Conservation (phyloP, 2,329 filamentous ascomycete genomes). For the Laburnicola sp. region DNA sequence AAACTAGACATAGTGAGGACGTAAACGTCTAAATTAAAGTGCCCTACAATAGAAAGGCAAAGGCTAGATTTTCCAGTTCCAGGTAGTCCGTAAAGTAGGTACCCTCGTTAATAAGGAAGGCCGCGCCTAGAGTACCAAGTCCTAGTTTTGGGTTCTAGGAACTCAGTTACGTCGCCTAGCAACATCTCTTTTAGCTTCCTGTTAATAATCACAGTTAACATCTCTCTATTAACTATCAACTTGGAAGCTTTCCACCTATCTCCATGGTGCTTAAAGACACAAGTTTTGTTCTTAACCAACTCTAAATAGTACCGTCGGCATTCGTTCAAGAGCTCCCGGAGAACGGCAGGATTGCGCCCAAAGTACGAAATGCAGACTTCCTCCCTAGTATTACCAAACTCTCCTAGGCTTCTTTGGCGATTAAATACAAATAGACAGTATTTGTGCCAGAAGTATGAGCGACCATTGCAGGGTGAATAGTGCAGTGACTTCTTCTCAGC, state of each 20-base stretch:
- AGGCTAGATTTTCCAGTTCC: too few species aligned
- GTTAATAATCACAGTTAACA: constrained; percentile 69
- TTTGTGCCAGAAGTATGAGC: constrained; percentile 17
- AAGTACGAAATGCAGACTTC: constrained; percentile 18
- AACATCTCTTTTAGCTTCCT: constrained; percentile 65
- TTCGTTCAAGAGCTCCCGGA: constrained; percentile 14
- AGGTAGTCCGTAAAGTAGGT: too few species aligned
- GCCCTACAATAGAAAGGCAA: too few species aligned
- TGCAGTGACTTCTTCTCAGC: constrained; percentile 16
- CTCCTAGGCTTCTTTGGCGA: constrained; percentile 9
- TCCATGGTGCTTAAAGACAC: constrained; percentile 19
- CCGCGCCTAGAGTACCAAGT: constrained; percentile 15
- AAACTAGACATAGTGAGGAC: too few species aligned
- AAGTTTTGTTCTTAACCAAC: constrained; percentile 12
- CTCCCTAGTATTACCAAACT: constrained; percentile 13
- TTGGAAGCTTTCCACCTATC: constrained; percentile 14
- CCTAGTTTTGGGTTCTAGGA: constrained; percentile 67
- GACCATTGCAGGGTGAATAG: constrained; percentile 17
- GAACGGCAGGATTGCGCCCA: constrained; percentile 14
- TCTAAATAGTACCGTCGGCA: constrained; percentile 11
- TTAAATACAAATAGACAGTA: constrained; percentile 13
- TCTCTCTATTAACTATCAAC: constrained; percentile 13
- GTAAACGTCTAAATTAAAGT: too few species aligned
- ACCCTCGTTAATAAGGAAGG: not conserved
- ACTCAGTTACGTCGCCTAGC: constrained; percentile 72